Conservation (phyloP, 2,329 filamentous ascomycete genomes). For the Lizonia empirigonia region DNA sequence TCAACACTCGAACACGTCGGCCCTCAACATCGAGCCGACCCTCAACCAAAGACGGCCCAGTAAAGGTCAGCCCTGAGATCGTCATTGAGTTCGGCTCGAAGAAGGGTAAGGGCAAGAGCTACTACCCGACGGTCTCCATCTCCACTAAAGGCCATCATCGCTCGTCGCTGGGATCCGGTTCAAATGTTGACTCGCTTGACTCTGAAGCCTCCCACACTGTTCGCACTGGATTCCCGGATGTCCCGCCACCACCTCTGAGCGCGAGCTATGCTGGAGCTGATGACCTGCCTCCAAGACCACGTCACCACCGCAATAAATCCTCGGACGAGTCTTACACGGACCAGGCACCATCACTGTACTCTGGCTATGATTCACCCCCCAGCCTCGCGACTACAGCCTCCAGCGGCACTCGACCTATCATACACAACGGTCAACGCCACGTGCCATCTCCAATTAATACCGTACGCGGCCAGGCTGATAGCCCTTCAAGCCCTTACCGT, state of each 20-base stretch:
- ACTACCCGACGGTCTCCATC: slow-evolving; percentile 27
- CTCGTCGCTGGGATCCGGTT: slow-evolving; percentile 22
- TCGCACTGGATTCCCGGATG: slow-evolving; percentile 42
- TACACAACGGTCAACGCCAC: slow-evolving; percentile 30
- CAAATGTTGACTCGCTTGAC: slow-evolving; percentile 34
- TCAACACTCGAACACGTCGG: slow-evolving; percentile 31
- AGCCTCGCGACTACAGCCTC: slow-evolving; percentile 17
- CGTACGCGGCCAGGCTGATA: slow-evolving; percentile 19
- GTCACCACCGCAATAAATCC: slow-evolving; percentile 33
- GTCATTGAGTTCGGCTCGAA: slow-evolving; percentile 37
- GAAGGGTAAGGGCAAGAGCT: slow-evolving; percentile 32
- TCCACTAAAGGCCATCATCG: slow-evolving; percentile 32
- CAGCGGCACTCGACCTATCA: slow-evolving; percentile 31
- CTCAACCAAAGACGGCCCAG: slow-evolving; percentile 31
- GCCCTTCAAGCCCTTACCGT: slow-evolving; percentile 27
- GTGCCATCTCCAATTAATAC: slow-evolving; percentile 1
- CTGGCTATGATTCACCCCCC: too few relatives aligned
- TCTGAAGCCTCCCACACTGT: slow-evolving; percentile 41
- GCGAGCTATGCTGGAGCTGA: slow-evolving; percentile 20
- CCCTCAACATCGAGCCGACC: slow-evolving; percentile 34
- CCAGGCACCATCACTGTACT: too few relatives aligned
- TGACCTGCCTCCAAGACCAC: slow-evolving; percentile 29
- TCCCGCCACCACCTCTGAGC: slow-evolving; percentile 24
- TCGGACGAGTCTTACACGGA: slow-evolving; percentile 37
- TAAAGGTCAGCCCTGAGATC: slow-evolving; percentile 34